A percentile compares a stretch with the other conserved stretches of the same genome.
Conservation (phyloP, 2,329 filamentous ascomycete genomes). For the Coniochaeta sp. region DNA sequence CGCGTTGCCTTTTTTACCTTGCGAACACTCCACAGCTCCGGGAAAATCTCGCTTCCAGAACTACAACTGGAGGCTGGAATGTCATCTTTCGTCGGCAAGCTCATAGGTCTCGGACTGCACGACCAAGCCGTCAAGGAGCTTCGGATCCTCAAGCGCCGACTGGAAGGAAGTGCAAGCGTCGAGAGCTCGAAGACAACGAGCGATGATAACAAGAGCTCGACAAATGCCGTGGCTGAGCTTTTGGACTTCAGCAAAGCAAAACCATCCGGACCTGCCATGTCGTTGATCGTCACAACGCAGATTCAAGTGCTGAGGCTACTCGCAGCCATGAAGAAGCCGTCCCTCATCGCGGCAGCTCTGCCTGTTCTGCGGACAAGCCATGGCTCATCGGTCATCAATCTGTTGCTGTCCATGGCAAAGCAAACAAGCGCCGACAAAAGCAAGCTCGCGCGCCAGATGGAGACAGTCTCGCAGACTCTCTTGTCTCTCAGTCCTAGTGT, state of each 20-base stretch:
- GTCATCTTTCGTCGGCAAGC: slow-evolving; percentile 59
- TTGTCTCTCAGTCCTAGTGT: slow-evolving; percentile 61
- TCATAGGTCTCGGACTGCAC: slow-evolving; percentile 57
- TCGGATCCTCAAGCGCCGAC: slow-evolving; percentile 53
- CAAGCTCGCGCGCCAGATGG: slow-evolving; percentile 60
- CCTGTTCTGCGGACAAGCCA: slow-evolving; percentile 46
- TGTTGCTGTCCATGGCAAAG: slow-evolving; percentile 43
- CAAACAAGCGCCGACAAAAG: slow-evolving; percentile 34
- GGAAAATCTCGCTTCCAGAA: slow-evolving; percentile 47
- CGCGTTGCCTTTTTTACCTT: slow-evolving; percentile 60
- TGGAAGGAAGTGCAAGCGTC: slow-evolving; percentile 34
- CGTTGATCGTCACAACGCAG: slow-evolving; percentile 56
- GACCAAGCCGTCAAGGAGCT: slow-evolving; percentile 65
- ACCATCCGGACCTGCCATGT: slow-evolving; percentile 35
- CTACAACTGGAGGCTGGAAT: slow-evolving; percentile 69
- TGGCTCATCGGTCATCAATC: slow-evolving; percentile 47
- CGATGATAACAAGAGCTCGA: slow-evolving; percentile 25
- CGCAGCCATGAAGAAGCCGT: slow-evolving; percentile 49
- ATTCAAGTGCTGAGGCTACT: slow-evolving; percentile 58
- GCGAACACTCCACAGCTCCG: slow-evolving; percentile 46
- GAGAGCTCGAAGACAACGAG: slow-evolving; percentile 24
- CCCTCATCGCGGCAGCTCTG: slow-evolving; percentile 49
- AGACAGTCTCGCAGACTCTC: slow-evolving; percentile 57
- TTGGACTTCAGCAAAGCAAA: slow-evolving; percentile 49
- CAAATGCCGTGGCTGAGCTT: slow-evolving; percentile 48